phyloP scores from a whole-genome alignment of 2,329 filamentous ascomycete species.

The Cytospora paraplurivora region DNA sequence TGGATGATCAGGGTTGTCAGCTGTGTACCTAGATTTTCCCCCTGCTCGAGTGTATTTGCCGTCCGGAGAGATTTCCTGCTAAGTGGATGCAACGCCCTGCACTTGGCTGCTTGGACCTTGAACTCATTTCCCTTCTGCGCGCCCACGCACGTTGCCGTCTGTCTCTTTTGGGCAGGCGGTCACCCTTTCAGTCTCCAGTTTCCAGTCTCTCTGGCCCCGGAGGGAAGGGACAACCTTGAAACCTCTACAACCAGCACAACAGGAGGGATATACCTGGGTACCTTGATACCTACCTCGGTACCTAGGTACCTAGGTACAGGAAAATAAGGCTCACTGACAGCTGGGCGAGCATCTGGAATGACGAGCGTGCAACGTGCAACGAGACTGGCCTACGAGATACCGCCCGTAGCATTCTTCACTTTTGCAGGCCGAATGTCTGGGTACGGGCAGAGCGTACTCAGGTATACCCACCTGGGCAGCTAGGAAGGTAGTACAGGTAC shows the following conservation, averaged over 20 bases:
- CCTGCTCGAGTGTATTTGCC: not conserved
- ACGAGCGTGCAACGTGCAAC: not conserved
- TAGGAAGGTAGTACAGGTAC: no score
- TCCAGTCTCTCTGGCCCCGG: no score
- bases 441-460: no score
- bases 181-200: not conserved
- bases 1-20: conserved; percentile 16
- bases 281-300: not conserved
- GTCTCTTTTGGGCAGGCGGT: not conserved
- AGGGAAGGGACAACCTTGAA: no score
- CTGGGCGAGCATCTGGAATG: not conserved
- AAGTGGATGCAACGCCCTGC: not conserved
- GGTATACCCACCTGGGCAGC: no score
- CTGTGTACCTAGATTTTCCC: not conserved
- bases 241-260: no score
- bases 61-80: conserved; percentile 2
- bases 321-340: not conserved
- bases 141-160: conserved; percentile 1
- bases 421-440: no score
- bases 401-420: not conserved
- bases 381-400: not conserved
- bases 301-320: not conserved
- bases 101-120: not conserved
- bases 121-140: conserved; percentile 10
- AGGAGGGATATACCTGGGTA: not conserved